Evolutionary conservation across 176 grass and related monocot species (phyloP).

Genomic region (Poa pratensis): DNA sequence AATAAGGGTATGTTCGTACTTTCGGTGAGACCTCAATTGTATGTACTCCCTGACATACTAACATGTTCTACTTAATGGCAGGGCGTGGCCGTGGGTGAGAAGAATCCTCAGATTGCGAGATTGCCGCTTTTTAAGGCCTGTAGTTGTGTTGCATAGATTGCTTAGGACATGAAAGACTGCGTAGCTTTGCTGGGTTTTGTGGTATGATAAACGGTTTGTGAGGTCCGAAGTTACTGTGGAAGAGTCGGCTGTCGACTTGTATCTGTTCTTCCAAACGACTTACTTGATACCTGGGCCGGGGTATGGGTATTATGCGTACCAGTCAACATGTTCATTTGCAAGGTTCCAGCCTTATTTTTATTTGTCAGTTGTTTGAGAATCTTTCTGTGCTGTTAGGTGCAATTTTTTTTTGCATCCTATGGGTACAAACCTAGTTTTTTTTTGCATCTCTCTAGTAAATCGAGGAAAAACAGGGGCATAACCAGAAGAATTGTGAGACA

Average conservation of each 20-base stretch:
- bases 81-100: slow-evolving; percentile 79
- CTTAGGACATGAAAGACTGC: slow-evolving; percentile 51
- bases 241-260: background rate
- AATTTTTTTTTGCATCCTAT: too few species aligned
- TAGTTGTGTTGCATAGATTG: slow-evolving; percentile 54
- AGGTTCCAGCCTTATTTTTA: background rate
- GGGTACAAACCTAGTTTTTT: too few species aligned
- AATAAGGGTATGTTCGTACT: slow-evolving; percentile 59
- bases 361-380: background rate
- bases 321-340: slow-evolving; percentile 11
- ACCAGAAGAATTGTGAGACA: too few species aligned
- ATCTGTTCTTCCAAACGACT: slow-evolving; percentile 27
- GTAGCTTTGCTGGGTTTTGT: slow-evolving; percentile 41
- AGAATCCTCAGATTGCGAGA: slow-evolving; percentile 3
- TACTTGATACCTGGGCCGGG: slow-evolving; percentile 20
- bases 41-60: background rate
- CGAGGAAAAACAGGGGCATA: too few species aligned
- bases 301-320: background rate
- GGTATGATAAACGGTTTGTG: slow-evolving; percentile 20
- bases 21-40: background rate
- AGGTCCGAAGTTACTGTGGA: background rate
- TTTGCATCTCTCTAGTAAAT: too few species aligned
- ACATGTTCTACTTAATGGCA: slow-evolving; percentile 41
- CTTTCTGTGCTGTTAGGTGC: background rate
- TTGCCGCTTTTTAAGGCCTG: slow-evolving; percentile 64